Percentiles rank a stretch among this genome's conserved stretches.
phyloP scores from a whole-genome alignment of 257 asterid species.

The Primulina huaijiensis region DNA sequence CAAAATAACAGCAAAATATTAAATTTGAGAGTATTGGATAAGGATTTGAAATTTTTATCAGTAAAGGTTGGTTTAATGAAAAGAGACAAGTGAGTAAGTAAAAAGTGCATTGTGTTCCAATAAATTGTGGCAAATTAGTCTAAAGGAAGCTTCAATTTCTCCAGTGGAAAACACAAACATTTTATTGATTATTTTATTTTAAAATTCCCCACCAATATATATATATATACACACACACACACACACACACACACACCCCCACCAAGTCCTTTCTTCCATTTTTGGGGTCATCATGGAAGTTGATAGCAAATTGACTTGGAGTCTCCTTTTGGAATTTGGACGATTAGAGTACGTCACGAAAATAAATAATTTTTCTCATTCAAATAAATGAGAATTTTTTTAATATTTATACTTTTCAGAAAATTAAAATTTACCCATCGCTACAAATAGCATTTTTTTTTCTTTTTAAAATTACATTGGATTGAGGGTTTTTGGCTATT shows the following conservation, averaged over 20 bases:
- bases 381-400: not conserved
- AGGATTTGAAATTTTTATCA: constrained; percentile 1
- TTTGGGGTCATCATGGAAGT: constrained; percentile 7
- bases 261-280: not conserved
- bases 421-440: too few relatives aligned
- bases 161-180: constrained; percentile 24
- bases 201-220: not conserved
- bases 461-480: too few relatives aligned
- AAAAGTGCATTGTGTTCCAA: constrained; percentile 14
- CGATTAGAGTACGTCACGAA: not conserved
- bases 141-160: constrained; percentile 20
- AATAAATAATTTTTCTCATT: too few relatives aligned
- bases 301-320: not conserved
- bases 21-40: not conserved
- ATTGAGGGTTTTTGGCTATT: too few relatives aligned
- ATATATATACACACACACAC: too few relatives aligned
- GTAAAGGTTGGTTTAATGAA: not conserved
- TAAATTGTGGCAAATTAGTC: constrained; percentile 14
- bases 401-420: too few relatives aligned
- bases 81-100: constrained; percentile 27
- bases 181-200: not conserved
- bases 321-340: not conserved
- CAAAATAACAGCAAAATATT: not conserved
- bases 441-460: too few relatives aligned
- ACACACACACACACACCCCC: too few relatives aligned